These are phyloP conservation scores for Cladosporium cucumerinum DNA, from an alignment of 2,329 filamentous ascomycete genomes.

Conservation along the genomic window DNA sequence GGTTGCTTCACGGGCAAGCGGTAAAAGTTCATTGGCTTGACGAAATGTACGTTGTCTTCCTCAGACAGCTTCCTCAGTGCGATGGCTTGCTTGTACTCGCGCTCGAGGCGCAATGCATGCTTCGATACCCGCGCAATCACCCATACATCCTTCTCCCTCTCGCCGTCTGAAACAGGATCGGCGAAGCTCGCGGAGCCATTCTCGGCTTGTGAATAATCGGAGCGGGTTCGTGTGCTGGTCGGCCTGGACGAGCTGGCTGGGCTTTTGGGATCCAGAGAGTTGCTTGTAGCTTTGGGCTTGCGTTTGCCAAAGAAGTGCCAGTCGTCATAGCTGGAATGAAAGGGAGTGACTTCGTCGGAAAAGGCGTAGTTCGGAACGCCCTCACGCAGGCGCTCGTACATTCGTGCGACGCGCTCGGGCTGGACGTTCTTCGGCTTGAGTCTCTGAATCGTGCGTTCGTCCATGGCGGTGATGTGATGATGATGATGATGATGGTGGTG, in stretches of 20 bases:
- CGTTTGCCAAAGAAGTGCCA: constrained; percentile 58
- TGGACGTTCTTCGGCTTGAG: constrained; percentile 15
- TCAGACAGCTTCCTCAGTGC: constrained; percentile 38
- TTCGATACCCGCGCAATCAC: constrained; percentile 80
- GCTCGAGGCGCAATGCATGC: constrained; percentile 78
- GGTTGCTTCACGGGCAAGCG: constrained; percentile 65
- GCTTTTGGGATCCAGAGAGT: not conserved
- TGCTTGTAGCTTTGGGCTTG: constrained; percentile 6
- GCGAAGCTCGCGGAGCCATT: constrained; percentile 15
- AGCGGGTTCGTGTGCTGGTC: constrained; percentile 26
- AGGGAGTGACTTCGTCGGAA: constrained; percentile 40
- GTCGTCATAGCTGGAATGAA: constrained; percentile 71
- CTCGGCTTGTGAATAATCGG: constrained; percentile 29
- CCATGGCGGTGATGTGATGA: constrained; percentile 2
- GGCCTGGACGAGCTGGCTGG: constrained; percentile 20
- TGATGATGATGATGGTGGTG: not conserved
- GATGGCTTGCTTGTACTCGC: constrained; percentile 77
- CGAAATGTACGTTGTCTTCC: constrained; percentile 68
- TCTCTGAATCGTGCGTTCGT: constrained; percentile 13
- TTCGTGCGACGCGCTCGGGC: constrained; percentile 23
- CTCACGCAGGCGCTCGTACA: constrained; percentile 34
- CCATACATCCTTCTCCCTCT: constrained; percentile 37
- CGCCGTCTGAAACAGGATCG: constrained; percentile 10
- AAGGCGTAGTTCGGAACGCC: constrained; percentile 36
- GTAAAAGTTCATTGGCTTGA: constrained; percentile 75